Evolutionary conservation across 1,284 basidiomycete genomes (phyloP).

Genomic region (Ganoderma boninense): DNA sequence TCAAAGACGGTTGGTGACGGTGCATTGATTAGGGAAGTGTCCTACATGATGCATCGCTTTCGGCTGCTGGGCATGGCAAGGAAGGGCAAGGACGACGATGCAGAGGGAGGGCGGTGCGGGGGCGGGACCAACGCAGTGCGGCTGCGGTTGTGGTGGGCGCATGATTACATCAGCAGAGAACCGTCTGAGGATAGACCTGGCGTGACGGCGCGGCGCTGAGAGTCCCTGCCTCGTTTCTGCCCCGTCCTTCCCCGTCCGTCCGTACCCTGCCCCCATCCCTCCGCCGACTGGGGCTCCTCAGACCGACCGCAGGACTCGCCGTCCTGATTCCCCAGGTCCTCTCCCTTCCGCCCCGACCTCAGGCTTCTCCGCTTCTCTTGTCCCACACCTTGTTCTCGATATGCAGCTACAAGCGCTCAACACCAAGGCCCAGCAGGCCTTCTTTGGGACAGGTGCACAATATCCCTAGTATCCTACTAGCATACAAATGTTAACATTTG

Average conservation of each 20-base stretch:
- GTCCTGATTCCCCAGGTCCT: constrained; percentile 17
- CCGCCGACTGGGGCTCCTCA: constrained; percentile 17
- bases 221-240: constrained; percentile 24
- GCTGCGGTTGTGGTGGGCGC: background rate
- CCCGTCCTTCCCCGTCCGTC: constrained; percentile 24
- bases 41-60: too few relatives aligned
- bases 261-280: background rate
- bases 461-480: background rate
- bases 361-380: constrained; percentile 9
- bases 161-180: background rate
- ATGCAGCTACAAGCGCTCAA: constrained; percentile 75
- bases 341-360: constrained; percentile 2
- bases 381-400: constrained; percentile 23
- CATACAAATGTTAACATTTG: constrained; percentile 1
- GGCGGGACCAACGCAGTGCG: background rate
- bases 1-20: background rate
- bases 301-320: constrained; percentile 19
- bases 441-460: constrained; percentile 67
- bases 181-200: background rate
- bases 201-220: background rate
- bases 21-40: too few relatives aligned
- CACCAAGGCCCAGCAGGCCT: constrained; percentile 70
- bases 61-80: too few relatives aligned
- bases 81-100: too few relatives aligned
- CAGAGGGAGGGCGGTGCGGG: too few relatives aligned